These are phyloP conservation scores for Lodderomyces parapsilosis DNA, from an alignment of 1,139 yeast species.

Conservation along the genomic window DNA sequence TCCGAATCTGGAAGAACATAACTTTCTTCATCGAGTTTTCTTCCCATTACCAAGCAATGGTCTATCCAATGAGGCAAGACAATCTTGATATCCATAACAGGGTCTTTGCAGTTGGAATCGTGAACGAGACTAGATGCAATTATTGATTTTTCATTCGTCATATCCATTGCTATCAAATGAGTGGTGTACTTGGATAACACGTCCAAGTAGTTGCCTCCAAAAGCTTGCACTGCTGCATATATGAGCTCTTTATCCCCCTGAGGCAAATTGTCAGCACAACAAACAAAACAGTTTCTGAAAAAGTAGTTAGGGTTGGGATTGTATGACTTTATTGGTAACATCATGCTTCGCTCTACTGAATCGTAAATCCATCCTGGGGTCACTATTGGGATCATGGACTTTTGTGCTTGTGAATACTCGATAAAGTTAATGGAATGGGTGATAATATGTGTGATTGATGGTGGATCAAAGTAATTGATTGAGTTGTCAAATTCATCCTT, in stretches of 20 bases:
- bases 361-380: slow-evolving; percentile 62
- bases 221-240: slow-evolving; percentile 63
- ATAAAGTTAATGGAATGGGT: slow-evolving; percentile 54
- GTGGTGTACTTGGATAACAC: slow-evolving; percentile 71
- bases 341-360: slow-evolving; percentile 42
- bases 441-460: slow-evolving; percentile 50
- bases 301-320: slow-evolving; percentile 72
- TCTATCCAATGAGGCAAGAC: slow-evolving; percentile 79
- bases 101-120: slow-evolving; percentile 20
- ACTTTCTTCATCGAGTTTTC: slow-evolving; percentile 50
- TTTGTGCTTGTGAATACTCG: slow-evolving; percentile 50
- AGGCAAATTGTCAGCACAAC: slow-evolving; percentile 58
- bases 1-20: slow-evolving; percentile 45
- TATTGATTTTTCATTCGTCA: slow-evolving; percentile 50
- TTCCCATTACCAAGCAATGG: slow-evolving; percentile 59
- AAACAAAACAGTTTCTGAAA: slow-evolving; percentile 59
- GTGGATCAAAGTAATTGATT: slow-evolving; percentile 23
- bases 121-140: slow-evolving; percentile 41
- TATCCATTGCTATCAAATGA: slow-evolving; percentile 64
- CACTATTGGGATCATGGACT: slow-evolving; percentile 67
- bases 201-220: slow-evolving; percentile 74
- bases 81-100: slow-evolving; percentile 46
- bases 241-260: slow-evolving; percentile 63
- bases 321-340: slow-evolving; percentile 50
- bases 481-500: slow-evolving; percentile 26